These are phyloP conservation scores for Entelexis paramagnoliae DNA, from an alignment of 1,139 yeast genomes.

Conservation along the genomic window DNA sequence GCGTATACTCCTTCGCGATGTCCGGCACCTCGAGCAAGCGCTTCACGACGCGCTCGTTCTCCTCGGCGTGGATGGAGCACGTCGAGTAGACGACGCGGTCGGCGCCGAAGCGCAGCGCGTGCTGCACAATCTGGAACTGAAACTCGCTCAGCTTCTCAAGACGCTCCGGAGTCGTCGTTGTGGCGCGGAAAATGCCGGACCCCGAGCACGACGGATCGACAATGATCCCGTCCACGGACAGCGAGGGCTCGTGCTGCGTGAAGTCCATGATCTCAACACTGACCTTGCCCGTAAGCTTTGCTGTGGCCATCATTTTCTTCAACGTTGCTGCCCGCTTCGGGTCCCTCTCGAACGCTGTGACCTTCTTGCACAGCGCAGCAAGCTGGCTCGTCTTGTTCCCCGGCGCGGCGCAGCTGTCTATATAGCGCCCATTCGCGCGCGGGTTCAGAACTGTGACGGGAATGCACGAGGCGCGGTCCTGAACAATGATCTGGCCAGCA, in stretches of 20 bases:
- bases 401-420: constrained; percentile 97
- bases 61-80: constrained; percentile 87
- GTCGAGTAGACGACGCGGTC: constrained; percentile 80
- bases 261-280: constrained; percentile 76
- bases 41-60: constrained; percentile 83
- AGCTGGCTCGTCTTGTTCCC: constrained; percentile 94
- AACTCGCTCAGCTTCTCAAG: constrained; percentile 67
- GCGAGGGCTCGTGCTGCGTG: constrained; percentile 51
- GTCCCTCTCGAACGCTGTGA: constrained; percentile 85
- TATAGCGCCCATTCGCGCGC: constrained; percentile 40
- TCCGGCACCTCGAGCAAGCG: constrained; percentile 57
- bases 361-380: constrained; percentile 46
- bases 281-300: constrained; percentile 58
- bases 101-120: constrained; percentile 70
- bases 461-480: constrained; percentile 92
- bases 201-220: constrained; percentile 99
- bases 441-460: constrained; percentile 79
- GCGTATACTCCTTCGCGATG: constrained; percentile 53
- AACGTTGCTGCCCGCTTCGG: constrained; percentile 59
- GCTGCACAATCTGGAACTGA: constrained; percentile 77
- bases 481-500: constrained; percentile 73
- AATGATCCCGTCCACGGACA: constrained; percentile 60
- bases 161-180: constrained; percentile 35
- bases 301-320: constrained; percentile 65
- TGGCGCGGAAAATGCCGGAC: constrained; percentile 63